Conservation (phyloP, 768 basidiomycete genomes). For the Chlorophyllum brunneum region DNA sequence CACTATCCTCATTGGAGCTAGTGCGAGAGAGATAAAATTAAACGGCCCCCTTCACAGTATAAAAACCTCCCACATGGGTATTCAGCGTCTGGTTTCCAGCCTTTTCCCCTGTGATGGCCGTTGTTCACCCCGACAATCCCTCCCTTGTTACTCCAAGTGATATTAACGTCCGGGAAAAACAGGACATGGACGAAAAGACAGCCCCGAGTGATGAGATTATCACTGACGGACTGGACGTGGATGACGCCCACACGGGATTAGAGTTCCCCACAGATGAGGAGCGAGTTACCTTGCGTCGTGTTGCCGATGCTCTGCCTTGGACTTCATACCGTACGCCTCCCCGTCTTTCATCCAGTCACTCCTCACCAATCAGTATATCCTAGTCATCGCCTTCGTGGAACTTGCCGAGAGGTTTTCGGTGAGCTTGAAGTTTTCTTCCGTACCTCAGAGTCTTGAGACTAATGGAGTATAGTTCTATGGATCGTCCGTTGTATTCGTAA, state of each 20-base stretch:
- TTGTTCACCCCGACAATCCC: not conserved
- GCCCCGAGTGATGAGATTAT: not conserved
- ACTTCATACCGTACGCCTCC: slow-evolving; percentile 43
- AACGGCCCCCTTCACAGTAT: no score
- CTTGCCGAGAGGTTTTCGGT: slow-evolving; percentile 75
- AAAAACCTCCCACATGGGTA: not conserved
- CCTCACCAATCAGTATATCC: not conserved
- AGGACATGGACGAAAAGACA: not conserved
- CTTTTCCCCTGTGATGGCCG: not conserved
- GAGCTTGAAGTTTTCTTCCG: slow-evolving; percentile 11
- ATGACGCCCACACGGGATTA: slow-evolving; percentile 40
- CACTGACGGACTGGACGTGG: not conserved
- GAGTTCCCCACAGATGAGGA: slow-evolving; percentile 66
- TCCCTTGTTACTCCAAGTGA: no score
- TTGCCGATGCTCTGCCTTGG: slow-evolving; percentile 59
- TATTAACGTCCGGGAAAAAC: not conserved
- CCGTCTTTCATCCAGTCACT: slow-evolving; percentile 3
- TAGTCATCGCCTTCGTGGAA: slow-evolving; percentile 66
- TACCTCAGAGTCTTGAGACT: not conserved
- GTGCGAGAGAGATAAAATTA: not conserved
- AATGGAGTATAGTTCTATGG: slow-evolving; percentile 34
- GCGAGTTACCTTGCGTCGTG: slow-evolving; percentile 49
- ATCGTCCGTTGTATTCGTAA: slow-evolving; percentile 46
- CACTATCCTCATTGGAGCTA: not conserved
- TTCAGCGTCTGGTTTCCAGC: not conserved